Base-by-base conservation (phyloP, 257 asterid species). In the Linderniella brevidens region DNA sequence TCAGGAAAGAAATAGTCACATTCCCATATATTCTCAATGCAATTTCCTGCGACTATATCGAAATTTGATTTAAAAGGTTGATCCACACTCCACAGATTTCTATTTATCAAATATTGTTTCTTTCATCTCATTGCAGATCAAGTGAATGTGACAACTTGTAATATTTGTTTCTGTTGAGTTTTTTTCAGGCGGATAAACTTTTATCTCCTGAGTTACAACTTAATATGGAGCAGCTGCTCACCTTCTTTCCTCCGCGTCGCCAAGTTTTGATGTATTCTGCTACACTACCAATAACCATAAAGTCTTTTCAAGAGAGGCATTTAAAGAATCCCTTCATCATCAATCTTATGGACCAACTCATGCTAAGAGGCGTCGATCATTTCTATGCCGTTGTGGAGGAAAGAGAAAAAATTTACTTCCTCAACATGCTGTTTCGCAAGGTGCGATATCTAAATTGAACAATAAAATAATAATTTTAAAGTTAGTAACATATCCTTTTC, bases 321-420 rank as follows among this genome's bases (percentile, higher is more conserved):
- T 68, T 80, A 41, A 58, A 64, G 19, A 76, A 64, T 58, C 92
- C 92, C 43, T 76, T 73, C 46, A 42, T 76, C 41, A 76, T 80
- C 70, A 80, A 80, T 57, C 86, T 80, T 52, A 76, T 80, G 92
- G 92, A 80, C 42, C 83, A 80, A 64, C 87, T 76, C 46, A 76
- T 83, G 46, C 76, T 80, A 39, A 80, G 77, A 78, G 92, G 92
- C 64, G 74, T 80, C 52, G 77, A 80, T 45, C 83, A 76, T 46
- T 80, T 41, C 71, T 80, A 73, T 67, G 92, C 87, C 54, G 73
- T 80, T 54, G 92, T 80, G 44, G 87, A 80, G 69, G 92, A 80
- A 67, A 71, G 92, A 50, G 86, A 80, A 59, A 80, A 80, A 70
- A 75, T 80, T 57, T 83, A 80, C 58, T 76, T 86, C 75, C 92